phyloP scores from a whole-genome alignment of 2,329 filamentous ascomycete species.

The Tolypocladium guangdongense region DNA sequence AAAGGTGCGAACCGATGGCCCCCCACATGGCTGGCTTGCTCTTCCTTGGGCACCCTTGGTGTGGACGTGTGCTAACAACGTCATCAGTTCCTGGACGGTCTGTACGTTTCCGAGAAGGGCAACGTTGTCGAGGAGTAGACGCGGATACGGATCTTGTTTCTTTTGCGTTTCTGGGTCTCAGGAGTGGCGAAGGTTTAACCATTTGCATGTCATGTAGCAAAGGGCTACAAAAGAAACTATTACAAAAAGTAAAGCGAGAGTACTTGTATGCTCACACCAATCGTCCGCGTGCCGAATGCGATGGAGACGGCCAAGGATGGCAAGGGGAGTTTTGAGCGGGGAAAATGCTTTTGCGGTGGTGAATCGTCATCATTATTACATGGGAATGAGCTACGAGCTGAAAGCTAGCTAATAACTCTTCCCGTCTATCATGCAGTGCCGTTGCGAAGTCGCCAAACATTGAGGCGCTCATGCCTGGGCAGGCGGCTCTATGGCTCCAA shows the following conservation, averaged over 20 bases:
- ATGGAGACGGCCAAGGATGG: background rate
- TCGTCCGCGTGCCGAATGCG: background rate
- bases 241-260: conserved; percentile 26
- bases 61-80: conserved; percentile 11
- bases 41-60: background rate
- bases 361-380: background rate
- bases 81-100: conserved; percentile 90
- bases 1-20: conserved; percentile 51
- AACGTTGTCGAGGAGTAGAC: conserved; percentile 71
- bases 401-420: background rate
- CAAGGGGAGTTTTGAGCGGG: background rate
- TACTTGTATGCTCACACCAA: conserved; percentile 7
- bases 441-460: background rate
- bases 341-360: background rate
- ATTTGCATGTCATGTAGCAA: conserved; percentile 50
- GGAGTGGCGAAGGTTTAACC: conserved; percentile 51
- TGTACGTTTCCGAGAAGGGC: conserved; percentile 98
- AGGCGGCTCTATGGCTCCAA: background rate
- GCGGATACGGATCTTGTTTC: conserved; percentile 34
- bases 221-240: conserved; percentile 30
- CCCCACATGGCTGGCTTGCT: background rate
- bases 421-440: conserved; percentile 1
- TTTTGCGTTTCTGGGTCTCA: conserved; percentile 51
- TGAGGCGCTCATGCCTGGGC: background rate
- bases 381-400: background rate